Percentiles rank a stretch among this genome's conserved stretches.
Conservation (phyloP, 768 basidiomycete species). For the Boletus edulis region DNA sequence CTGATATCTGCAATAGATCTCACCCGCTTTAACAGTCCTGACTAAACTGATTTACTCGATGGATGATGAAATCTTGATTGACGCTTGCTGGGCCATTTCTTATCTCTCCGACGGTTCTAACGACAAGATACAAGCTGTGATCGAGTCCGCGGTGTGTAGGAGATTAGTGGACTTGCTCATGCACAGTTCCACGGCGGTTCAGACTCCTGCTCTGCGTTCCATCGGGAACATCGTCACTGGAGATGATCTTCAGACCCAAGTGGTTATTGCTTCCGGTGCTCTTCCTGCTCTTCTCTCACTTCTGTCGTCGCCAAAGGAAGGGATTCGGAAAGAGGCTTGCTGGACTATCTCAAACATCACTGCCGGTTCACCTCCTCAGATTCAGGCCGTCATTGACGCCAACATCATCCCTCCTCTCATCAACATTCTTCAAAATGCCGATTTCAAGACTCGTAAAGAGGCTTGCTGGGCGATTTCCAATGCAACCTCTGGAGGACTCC, state of each 20-base stretch:
- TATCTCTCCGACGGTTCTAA: slow-evolving; percentile 99
- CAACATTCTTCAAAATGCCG: slow-evolving; percentile 95
- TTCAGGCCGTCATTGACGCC: slow-evolving; percentile 96
- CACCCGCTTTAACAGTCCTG: slow-evolving; percentile 92
- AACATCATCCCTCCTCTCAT: slow-evolving; percentile 98
- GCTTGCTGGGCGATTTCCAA: slow-evolving; percentile 99
- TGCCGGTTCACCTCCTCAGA: slow-evolving; percentile 94
- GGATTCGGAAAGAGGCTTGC: slow-evolving; percentile 98
- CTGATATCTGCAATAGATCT: slow-evolving; percentile 62
- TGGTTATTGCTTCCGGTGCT: slow-evolving; percentile 96
- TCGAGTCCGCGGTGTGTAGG: slow-evolving; percentile 96
- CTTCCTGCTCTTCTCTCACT: slow-evolving; percentile 92
- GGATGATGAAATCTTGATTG: slow-evolving; percentile 98
- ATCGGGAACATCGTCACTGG: slow-evolving; percentile 99
- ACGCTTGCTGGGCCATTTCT: slow-evolving; percentile 99
- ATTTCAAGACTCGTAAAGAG: slow-evolving; percentile 99
- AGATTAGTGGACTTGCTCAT: slow-evolving; percentile 96
- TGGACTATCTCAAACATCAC: slow-evolving; percentile 99
- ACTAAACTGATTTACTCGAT: slow-evolving; percentile 98
- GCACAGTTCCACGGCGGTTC: slow-evolving; percentile 92
- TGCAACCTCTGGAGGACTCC: slow-evolving; percentile 95
- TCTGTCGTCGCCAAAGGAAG: slow-evolving; percentile 95
- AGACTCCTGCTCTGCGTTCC: slow-evolving; percentile 96
- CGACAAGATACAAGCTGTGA: slow-evolving; percentile 99
- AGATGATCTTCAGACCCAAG: slow-evolving; percentile 98